Percentiles rank a stretch among this genome's conserved stretches.
These are phyloP conservation scores for Leccinum barrowsii DNA, from an alignment of 768 basidiomycete species.

Conservation along the genomic window DNA sequence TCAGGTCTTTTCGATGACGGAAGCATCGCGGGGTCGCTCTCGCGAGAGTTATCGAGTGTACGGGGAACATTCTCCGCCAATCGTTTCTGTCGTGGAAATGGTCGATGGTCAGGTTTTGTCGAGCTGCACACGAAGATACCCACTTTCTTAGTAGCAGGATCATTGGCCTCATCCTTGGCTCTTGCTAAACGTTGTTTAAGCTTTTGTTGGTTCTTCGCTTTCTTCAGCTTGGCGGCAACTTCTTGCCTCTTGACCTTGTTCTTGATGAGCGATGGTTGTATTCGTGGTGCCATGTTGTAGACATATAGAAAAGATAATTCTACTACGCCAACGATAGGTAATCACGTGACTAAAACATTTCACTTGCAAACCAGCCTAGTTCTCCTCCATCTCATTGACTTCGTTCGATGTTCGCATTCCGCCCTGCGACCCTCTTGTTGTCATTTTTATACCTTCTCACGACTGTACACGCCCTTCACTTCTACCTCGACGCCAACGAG, in stretches of 20 bases:
- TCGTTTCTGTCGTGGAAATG: constrained; percentile 62
- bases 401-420: constrained; percentile 23
- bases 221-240: constrained; percentile 66
- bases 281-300: constrained; percentile 46
- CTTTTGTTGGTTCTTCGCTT: constrained; percentile 75
- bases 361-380: neutral
- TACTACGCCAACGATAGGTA: neutral
- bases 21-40: constrained; percentile 58
- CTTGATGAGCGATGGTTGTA: constrained; percentile 67
- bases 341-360: constrained; percentile 19
- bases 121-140: constrained; percentile 15
- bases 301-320: neutral
- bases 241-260: constrained; percentile 90
- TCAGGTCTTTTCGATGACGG: constrained; percentile 32
- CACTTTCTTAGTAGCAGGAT: constrained; percentile 79
- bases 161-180: constrained; percentile 71
- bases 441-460: constrained; percentile 41
- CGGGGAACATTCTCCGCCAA: constrained; percentile 80
- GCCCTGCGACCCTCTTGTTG: constrained; percentile 27
- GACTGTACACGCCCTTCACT: constrained; percentile 77
- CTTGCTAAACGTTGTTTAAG: constrained; percentile 74
- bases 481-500: constrained; percentile 94
- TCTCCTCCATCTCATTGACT: neutral
- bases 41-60: constrained; percentile 91
- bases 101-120: neutral